Conservation (phyloP, 306 rosid genomes). For the Mimosa pudica region DNA sequence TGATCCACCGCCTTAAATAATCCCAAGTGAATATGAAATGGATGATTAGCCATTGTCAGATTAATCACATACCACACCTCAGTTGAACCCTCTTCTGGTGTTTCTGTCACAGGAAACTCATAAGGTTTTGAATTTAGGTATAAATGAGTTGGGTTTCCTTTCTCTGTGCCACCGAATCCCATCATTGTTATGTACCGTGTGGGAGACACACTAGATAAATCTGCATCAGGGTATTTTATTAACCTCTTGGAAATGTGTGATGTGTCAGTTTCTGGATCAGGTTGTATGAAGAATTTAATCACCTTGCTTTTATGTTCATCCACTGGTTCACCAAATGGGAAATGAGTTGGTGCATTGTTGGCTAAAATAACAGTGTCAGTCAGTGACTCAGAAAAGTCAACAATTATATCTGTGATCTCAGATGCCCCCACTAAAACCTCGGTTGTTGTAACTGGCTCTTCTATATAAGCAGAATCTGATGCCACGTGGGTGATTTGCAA, state of each 20-base stretch:
- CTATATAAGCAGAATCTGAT: slow-evolving; percentile 62
- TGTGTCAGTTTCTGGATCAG: slow-evolving; percentile 46
- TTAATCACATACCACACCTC: slow-evolving; percentile 86
- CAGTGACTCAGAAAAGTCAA: slow-evolving; percentile 60
- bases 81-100: slow-evolving; percentile 57
- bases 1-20: slow-evolving; percentile 68
- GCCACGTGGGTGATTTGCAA: slow-evolving; percentile 63
- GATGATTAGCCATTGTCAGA: slow-evolving; percentile 82
- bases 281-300: slow-evolving; percentile 57
- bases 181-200: slow-evolving; percentile 70
- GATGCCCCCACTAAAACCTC: slow-evolving; percentile 73
- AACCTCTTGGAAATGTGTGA: slow-evolving; percentile 44
- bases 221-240: slow-evolving; percentile 49
- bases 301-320: slow-evolving; percentile 53
- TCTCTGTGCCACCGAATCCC: slow-evolving; percentile 48
- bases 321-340: slow-evolving; percentile 70
- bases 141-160: slow-evolving; percentile 63
- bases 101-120: slow-evolving; percentile 63
- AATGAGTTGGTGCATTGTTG: slow-evolving; percentile 69
- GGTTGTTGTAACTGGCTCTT: slow-evolving; percentile 34
- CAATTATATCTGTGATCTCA: slow-evolving; percentile 73
- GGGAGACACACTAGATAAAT: slow-evolving; percentile 43
- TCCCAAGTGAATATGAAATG: slow-evolving; percentile 78
- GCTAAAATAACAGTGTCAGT: slow-evolving; percentile 43
- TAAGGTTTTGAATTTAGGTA: slow-evolving; percentile 63